Evolutionary conservation across 306 rosid genomes (phyloP), one percentile per base, ranked within the genome.

Genomic region (Trifolium fragiferum): DNA sequence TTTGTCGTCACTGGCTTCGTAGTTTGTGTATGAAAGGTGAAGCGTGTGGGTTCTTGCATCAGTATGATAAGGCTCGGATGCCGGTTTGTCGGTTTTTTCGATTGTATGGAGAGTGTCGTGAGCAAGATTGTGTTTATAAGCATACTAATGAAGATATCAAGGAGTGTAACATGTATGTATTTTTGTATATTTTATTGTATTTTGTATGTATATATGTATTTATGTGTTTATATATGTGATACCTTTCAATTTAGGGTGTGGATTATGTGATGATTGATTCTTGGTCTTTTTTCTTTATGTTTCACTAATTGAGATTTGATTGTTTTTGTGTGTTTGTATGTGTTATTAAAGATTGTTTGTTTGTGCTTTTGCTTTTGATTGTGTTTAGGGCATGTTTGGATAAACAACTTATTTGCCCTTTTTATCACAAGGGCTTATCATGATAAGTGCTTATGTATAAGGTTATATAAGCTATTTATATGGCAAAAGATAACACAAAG

Each of bases 21-120:
- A 87, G 98, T 54, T 81, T 94, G 16, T 94, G 99, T 60, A 94
- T 94, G 99, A 94, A 94, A 74, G 99, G 99, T 8, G 99, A 94
- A 14, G 97, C 99, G 43, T 94, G 99, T 74, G 99, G 99, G 58
- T 94, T 94, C 81, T 84, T 94, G 66, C 98, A 94, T 30, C 99
- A 94, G 76, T 94, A 94, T 70, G 99, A 94, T 84, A 94, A 94
- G 85, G 85, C 97, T 41, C 83, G 99, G 57, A 94, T 94, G 99
- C 99, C 99, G 8, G 91, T 94, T 41, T 94, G 99, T 78, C 87
- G 99, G 7, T 94, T 91, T 78, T 94, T 94, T 35, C 84, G 99
- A 14, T 76, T 92, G 54, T 92, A 81, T 54, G 99, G 99, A 5
- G 99, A 94, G 90, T 94, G 99, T 73, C 90, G 98, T 9, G 99